Percentiles rank a stretch among this genome's conserved stretches.
Evolutionary conservation across 2,329 filamentous ascomycete species (phyloP).

Genomic region (Talaromyces piceae): DNA sequence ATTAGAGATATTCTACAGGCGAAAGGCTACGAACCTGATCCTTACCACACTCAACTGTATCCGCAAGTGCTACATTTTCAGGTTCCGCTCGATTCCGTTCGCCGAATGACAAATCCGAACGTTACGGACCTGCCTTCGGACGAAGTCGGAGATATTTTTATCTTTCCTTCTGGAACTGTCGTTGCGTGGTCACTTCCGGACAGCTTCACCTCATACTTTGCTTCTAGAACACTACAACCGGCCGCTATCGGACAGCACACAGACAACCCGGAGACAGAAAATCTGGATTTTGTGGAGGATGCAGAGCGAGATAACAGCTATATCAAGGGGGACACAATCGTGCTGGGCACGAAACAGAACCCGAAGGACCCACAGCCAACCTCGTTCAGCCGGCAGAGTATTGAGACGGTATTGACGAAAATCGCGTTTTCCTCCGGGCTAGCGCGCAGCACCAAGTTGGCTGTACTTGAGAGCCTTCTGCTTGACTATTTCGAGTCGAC

Average conservation of each 20-base stretch:
- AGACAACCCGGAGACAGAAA: constrained; percentile 70
- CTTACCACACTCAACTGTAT: constrained; percentile 53
- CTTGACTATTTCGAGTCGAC: constrained; percentile 82
- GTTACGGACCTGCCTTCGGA: constrained; percentile 32
- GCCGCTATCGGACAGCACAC: constrained; percentile 71
- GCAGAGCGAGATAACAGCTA: constrained; percentile 62
- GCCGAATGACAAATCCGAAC: constrained; percentile 35
- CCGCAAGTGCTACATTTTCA: constrained; percentile 59
- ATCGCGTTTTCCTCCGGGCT: constrained; percentile 94
- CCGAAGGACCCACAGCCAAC: constrained; percentile 14
- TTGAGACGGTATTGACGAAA: constrained; percentile 71
- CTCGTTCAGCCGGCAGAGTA: constrained; percentile 24
- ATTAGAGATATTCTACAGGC: constrained; percentile 51
- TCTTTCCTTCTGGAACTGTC: constrained; percentile 90
- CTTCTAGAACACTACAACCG: constrained; percentile 63
- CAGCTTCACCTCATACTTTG: constrained; percentile 61
- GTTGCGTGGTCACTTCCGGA: constrained; percentile 86
- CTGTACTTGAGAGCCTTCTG: constrained; percentile 77
- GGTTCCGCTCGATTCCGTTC: constrained; percentile 40
- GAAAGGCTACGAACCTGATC: constrained; percentile 57
- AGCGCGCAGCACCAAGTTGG: constrained; percentile 86
- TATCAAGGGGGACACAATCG: constrained; percentile 80
- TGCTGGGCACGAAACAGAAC: constrained; percentile 65
- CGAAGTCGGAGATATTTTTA: constrained; percentile 74
- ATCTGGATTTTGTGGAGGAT: constrained; percentile 81